Evolutionary conservation across 2,329 filamentous ascomycete species (phyloP).

Genomic region (Colletotrichum somersetense): DNA sequence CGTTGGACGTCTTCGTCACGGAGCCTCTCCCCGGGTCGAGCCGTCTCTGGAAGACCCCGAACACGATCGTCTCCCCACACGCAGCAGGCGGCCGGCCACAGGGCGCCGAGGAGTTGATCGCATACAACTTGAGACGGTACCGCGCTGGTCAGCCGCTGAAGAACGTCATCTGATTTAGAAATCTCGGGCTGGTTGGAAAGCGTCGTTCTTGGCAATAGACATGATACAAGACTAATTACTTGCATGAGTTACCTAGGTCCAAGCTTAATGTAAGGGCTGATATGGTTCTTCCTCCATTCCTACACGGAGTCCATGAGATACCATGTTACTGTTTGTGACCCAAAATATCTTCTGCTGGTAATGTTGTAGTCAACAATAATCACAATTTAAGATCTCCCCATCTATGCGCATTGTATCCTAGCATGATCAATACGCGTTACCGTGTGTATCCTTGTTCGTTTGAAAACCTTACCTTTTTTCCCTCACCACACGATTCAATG

Average conservation of each 20-base stretch:
- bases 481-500: not conserved
- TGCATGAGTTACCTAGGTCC: not conserved
- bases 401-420: not conserved
- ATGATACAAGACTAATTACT: conserved; percentile 14
- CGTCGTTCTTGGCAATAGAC: conserved; percentile 13
- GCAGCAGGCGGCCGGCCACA: conserved; percentile 72
- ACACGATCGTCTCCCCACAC: conserved; percentile 67
- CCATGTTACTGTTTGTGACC: not conserved
- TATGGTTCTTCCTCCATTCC: not conserved
- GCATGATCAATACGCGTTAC: not conserved
- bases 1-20: conserved; percentile 62
- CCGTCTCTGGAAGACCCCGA: conserved; percentile 64
- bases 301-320: not conserved
- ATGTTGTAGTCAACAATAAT: too few relatives aligned
- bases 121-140: conserved; percentile 71
- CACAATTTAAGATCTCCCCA: too few relatives aligned
- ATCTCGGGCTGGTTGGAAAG: not conserved
- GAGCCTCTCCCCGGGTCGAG: conserved; percentile 60
- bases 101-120: conserved; percentile 69
- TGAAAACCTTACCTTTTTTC: not conserved
- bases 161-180: conserved; percentile 59
- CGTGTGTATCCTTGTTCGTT: not conserved
- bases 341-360: too few relatives aligned
- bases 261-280: not conserved
- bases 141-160: conserved; percentile 69